Base-by-base conservation (phyloP, 2,329 filamentous ascomycete genomes). In the Westerdykella ornata region DNA sequence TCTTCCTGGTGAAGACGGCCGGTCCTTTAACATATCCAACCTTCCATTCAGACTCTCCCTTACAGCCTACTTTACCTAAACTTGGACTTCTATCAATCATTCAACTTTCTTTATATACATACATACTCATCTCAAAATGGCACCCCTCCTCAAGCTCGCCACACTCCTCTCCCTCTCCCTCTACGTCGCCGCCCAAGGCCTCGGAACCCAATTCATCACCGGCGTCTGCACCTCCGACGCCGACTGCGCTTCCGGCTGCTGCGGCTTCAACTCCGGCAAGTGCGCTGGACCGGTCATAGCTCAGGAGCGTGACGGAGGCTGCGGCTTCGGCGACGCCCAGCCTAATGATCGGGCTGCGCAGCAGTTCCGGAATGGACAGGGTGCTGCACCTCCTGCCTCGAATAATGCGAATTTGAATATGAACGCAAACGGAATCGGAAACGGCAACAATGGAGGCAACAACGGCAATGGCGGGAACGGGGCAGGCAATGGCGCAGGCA, bases 191-290 rank as follows among this genome's bases (percentile, higher is more conserved):
- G 52, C 52, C 7, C 54, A 59, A 47, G 47, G 44, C 39, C 35
- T 46, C 13, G 63, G 56, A 22, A 62, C 48, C 3, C 66, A 68
- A 41, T 68, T 68, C 54, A 67, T 68, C 50, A 68, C 65, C 13
- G 66, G 65, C 1, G 39, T 56, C 6, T 68, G 66, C 36, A 47
- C 51, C 2, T 59, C 60, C 4, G 64, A 67, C 39, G 63, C 64
- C 4, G 64, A 68, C 43, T 68, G 66, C 36, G 62, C 61, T 3
- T 58, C 59, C 15, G 57, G 53, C 12, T 68, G 65, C 49, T 68
- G 65, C 46, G 64, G 60, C 6, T 62, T 62, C 49, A 59, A 58
- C 14, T 48, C 47, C 18, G 62, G 62, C 5, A 53, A 54, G 19
- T 67, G 64, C 35, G 59, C 60, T 1, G 64, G 60, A 3, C 34